Evolutionary conservation across 768 basidiomycete species (phyloP), one percentile per base, ranked within the genome.

Genomic region (Auricularia sp.): DNA sequence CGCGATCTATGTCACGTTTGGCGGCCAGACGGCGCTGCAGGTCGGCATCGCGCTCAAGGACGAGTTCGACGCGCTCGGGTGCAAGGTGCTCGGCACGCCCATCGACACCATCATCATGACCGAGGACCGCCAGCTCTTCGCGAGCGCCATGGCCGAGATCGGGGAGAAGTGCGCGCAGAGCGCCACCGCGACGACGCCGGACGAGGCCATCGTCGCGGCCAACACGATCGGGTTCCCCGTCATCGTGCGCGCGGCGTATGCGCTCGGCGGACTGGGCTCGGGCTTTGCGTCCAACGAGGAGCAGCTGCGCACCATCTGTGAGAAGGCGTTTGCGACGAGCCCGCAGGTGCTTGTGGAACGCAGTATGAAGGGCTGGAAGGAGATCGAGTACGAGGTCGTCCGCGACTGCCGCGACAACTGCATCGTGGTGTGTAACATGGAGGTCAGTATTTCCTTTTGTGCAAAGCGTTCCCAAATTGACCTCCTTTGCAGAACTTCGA

Each of bases 321-420:
- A 81, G 69, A 97, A 95, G 78, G 96, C 97, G 10, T 98, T 99
- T 72, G 95, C 96, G 56, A 98, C 94, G 14, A 94, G 92, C 70
- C 94, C 96, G 54, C 97, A 98, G 77, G 95, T 99, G 0, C 81
- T 99, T n/a, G 94, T 99, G 16, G 97, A 99, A 81, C 95, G 87
- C 82, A 94, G 92, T 71, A 98, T 98, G 96, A 98, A 98, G 78
- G 96, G 96, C 2, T 99, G 96, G 96, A 98, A 99, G 78, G 96
- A 99, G 80, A 96, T 99, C 69, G 96, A 99, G 79, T 99, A 99
- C 70, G 96, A 99, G 74, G 96, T 99, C 62, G 96, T 98, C 11
- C 83, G 96, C 66, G 96, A 99, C 76, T 98, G 94, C 78, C 83
- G 92, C 67, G 92, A 98, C 73, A 99, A 99, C 74, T 98, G 96